Conservation (phyloP, 495 filamentous ascomycete species). For the Clohesyomyces aquaticus region DNA sequence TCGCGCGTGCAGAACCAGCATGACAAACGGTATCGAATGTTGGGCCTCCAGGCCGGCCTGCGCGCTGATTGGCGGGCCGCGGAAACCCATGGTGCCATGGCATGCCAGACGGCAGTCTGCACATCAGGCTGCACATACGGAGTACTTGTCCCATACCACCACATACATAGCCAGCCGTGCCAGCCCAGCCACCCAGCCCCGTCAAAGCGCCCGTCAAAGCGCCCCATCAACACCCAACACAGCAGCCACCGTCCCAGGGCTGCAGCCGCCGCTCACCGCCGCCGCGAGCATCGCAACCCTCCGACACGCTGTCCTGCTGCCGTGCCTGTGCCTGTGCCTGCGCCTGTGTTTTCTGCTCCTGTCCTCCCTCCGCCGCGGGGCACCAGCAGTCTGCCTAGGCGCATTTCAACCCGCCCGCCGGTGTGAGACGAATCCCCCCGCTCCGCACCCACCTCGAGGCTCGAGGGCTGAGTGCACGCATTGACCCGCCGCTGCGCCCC, state of each 20-base stretch:
- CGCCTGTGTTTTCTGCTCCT: background rate
- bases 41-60: background rate
- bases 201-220: background rate
- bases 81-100: background rate
- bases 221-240: too few relatives aligned
- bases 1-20: background rate
- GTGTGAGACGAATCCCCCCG: conserved; percentile 8
- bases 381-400: conserved; percentile 11
- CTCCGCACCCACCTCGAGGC: background rate
- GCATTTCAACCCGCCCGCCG: conserved; percentile 13
- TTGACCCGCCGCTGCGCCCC: conserved; percentile 23
- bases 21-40: conserved; percentile 7
- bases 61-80: background rate
- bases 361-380: conserved; percentile 2
- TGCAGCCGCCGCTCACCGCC: background rate
- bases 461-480: conserved; percentile 13
- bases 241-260: too few relatives aligned
- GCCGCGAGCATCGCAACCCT: background rate
- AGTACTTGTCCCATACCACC: too few relatives aligned
- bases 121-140: too few relatives aligned
- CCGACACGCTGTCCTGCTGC: background rate
- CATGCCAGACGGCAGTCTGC: too few relatives aligned
- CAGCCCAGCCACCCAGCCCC: too few relatives aligned
- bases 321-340: background rate
- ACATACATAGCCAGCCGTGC: too few relatives aligned